Percentiles rank a stretch among this genome's conserved stretches.
Evolutionary conservation across 495 filamentous ascomycete genomes (phyloP).

Genomic region (Paragyromitra xinjiangensis): DNA sequence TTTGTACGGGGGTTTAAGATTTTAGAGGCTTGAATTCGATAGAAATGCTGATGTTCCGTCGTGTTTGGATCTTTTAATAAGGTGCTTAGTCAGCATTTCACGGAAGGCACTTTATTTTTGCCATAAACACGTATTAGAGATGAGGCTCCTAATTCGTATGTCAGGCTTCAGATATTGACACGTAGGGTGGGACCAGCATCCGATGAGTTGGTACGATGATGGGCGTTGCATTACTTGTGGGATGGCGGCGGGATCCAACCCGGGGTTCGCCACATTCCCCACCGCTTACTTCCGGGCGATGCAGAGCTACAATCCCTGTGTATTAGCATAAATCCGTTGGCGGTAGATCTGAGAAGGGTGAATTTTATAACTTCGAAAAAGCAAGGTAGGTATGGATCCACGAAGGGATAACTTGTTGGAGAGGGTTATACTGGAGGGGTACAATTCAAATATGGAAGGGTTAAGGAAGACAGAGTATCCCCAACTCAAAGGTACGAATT

Average conservation of each 20-base stretch:
- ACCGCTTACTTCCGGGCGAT: not conserved
- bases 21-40: too few relatives aligned
- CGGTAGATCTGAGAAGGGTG: not conserved
- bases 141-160: not conserved
- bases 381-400: slow-evolving; percentile 17
- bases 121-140: not conserved
- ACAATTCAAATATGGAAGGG: slow-evolving; percentile 72
- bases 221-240: too few relatives aligned
- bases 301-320: not conserved
- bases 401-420: slow-evolving; percentile 26
- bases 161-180: not conserved
- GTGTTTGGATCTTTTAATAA: too few relatives aligned
- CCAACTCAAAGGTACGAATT: slow-evolving; percentile 73
- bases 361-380: not conserved
- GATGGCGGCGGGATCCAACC: slow-evolving; percentile 35
- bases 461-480: slow-evolving; percentile 82
- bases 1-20: too few relatives aligned
- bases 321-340: not conserved
- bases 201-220: slow-evolving; percentile 9
- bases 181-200: not conserved
- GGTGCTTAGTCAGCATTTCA: not conserved
- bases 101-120: not conserved
- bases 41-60: too few relatives aligned
- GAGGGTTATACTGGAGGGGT: slow-evolving; percentile 58
- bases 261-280: slow-evolving; percentile 45